Evolutionary conservation across 1,139 yeast genomes (phyloP).

Genomic region (Debaryomycetaceae sp.): DNA sequence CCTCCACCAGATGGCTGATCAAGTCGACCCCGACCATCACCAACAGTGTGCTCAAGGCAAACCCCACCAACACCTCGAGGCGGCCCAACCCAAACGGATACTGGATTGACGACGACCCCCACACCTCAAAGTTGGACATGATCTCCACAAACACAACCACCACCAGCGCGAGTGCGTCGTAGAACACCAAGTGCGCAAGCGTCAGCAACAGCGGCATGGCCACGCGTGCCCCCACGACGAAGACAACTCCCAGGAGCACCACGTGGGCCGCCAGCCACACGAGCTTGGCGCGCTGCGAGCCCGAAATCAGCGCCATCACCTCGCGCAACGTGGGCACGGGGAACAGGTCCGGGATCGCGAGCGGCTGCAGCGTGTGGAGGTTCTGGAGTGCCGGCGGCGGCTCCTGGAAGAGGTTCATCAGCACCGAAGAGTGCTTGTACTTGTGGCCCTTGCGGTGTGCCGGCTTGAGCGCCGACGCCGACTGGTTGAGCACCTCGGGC

Average conservation of each 20-base stretch:
- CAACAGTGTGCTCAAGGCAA: conserved; percentile 79
- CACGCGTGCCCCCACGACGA: conserved; percentile 54
- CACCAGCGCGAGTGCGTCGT: conserved; percentile 78
- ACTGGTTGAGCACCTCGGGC: conserved; percentile 44
- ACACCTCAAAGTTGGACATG: conserved; percentile 84
- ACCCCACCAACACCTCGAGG: conserved; percentile 80
- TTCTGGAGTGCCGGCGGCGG: conserved; percentile 52
- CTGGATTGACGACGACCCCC: conserved; percentile 79
- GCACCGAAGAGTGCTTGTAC: conserved; percentile 94
- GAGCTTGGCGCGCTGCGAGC: conserved; percentile 52
- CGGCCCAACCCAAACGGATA: conserved; percentile 92
- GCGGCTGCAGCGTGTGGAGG: conserved; percentile 47
- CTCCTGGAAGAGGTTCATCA: conserved; percentile 93
- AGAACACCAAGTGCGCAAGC: conserved; percentile 79
- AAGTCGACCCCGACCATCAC: conserved; percentile 90
- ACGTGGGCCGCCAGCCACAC: conserved; percentile 67
- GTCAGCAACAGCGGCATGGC: conserved; percentile 67
- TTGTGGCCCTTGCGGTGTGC: conserved; percentile 91
- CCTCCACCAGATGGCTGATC: conserved; percentile 80
- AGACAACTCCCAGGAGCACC: conserved; percentile 50
- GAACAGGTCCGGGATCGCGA: conserved; percentile 69
- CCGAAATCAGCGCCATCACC: conserved; percentile 50
- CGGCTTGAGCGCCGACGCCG: conserved; percentile 38
- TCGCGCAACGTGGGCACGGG: conserved; percentile 76
- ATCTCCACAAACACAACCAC: conserved; percentile 70